Base-by-base conservation (phyloP, 2,329 filamentous ascomycete species). In the Fusarium goolgardi region DNA sequence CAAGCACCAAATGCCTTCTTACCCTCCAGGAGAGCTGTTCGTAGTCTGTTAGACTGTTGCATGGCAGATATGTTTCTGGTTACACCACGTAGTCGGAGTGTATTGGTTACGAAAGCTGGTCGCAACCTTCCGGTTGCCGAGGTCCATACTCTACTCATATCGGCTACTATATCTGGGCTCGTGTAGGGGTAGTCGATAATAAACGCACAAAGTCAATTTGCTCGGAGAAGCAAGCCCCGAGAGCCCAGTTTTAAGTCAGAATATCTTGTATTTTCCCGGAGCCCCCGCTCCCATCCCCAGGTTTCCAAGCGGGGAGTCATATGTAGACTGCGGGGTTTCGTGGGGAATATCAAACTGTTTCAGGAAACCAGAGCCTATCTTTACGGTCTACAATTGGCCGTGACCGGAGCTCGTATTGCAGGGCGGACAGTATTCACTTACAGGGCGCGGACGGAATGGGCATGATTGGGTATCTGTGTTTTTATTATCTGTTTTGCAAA, bases 1-100 rank as follows among this genome's bases (percentile, higher is more conserved):
- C 87, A 90, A 54, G 85, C 80, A 5, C 88, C 88, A 69, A 88
- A 80, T 49, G 85, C 83, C 8, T 84, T 78, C 25, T 78, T 80
- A 52, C 80, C 82, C 64, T 83, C 80, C 25, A 76, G 71, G 61
- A 89, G 83, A n/a, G 81, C 81, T 58, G 79, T 80, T 72, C 81
- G 83, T 63, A 89, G 74, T 56, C 79, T 79, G 71, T 85, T 87
- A 50, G 82, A 79, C 18, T 76, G 72, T 60, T 81, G 75, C 82
- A 85, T 83, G 23, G 63, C 72, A 44, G 69, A 70, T 21, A 73
- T 23, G 34, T 43, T 41, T 29, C 69, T 70, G 23, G 49, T 25
- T 39, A 47, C 27, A 23, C 64, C 56, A 21, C 47, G 51, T 41
- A 60, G 37, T 12, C 40, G 57, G n/a, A 63, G 45, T 8, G 57